Percentiles rank a stretch among this genome's conserved stretches.
Conservation (phyloP, 768 basidiomycete species). For the Sarcodon aspratus region DNA sequence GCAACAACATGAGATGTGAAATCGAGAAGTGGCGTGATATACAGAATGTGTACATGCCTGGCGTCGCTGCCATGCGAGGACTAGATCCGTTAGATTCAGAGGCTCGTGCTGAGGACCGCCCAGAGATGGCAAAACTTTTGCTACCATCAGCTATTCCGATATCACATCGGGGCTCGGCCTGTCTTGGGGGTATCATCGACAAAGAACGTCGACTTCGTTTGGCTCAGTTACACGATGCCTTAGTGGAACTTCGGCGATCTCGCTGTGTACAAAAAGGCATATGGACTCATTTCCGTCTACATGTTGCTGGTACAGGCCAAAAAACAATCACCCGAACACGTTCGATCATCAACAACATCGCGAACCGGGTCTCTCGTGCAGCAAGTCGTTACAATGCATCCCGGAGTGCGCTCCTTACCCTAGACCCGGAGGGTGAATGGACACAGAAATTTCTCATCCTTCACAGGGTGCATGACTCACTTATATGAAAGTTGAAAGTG, state of each 20-base stretch:
- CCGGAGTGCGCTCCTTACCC: background rate
- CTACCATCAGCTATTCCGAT: conserved; percentile 6
- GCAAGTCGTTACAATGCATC: background rate
- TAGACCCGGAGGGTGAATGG: conserved; percentile 1
- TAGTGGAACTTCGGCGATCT: conserved; percentile 4
- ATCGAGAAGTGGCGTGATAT: conserved; percentile 5
- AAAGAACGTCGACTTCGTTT: conserved; percentile 5
- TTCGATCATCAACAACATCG: background rate
- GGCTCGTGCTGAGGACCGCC: background rate
- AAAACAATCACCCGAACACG: background rate
- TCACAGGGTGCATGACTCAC: too few species aligned
- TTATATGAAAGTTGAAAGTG: too few species aligned
- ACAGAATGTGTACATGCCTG: conserved; percentile 9
- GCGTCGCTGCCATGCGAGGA: background rate
- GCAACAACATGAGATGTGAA: background rate
- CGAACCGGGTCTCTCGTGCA: background rate
- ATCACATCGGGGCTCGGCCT: too few species aligned
- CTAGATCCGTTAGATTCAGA: too few species aligned
- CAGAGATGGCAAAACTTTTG: background rate
- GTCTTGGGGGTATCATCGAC: background rate
- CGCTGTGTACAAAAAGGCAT: conserved; percentile 1
- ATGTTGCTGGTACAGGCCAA: conserved; percentile 4
- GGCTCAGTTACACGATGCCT: conserved; percentile 5
- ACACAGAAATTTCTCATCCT: background rate
- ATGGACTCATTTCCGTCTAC: background rate